phyloP scores from a whole-genome alignment of 768 basidiomycete genomes.

The Rhizopogon vesiculosus region DNA sequence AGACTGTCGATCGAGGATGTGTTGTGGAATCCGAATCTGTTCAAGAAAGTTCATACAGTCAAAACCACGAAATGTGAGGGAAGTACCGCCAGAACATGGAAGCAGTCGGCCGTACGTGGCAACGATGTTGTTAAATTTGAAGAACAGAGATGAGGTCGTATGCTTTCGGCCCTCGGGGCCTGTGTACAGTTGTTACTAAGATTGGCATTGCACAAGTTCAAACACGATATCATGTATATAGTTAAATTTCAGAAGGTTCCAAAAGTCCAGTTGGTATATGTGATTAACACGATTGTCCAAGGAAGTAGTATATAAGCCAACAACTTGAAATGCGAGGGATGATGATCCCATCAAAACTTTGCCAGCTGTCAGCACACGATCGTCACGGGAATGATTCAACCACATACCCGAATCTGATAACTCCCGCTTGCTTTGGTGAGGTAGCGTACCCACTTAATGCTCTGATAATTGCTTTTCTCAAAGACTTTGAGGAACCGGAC shows the following conservation, averaged over 20 bases:
- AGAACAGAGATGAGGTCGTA: not conserved
- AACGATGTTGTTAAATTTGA: slow-evolving; percentile 1
- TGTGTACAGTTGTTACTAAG: slow-evolving; percentile 14
- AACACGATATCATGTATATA: not conserved
- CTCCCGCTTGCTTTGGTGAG: slow-evolving; percentile 90
- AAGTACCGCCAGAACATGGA: slow-evolving; percentile 48
- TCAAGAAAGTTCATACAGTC: slow-evolving; percentile 5
- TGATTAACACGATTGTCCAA: slow-evolving; percentile 13
- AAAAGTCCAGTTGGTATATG: slow-evolving; percentile 17
- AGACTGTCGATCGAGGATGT: slow-evolving; percentile 86
- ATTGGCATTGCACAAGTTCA: slow-evolving; percentile 14
- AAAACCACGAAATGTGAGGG: not conserved
- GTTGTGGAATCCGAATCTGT: slow-evolving; percentile 89
- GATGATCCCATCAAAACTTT: slow-evolving; percentile 22
- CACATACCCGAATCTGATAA: slow-evolving; percentile 89
- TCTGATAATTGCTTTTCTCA: slow-evolving; percentile 92
- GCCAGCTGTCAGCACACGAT: not conserved
- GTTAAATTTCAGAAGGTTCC: not conserved
- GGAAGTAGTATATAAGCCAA: slow-evolving; percentile 4
- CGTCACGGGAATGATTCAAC: not conserved
- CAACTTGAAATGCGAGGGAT: slow-evolving; percentile 20
- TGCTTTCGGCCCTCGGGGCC: not conserved
- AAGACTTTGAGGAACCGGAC: slow-evolving; percentile 98
- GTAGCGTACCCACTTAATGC: slow-evolving; percentile 95
- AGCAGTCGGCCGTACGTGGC: slow-evolving; percentile 11